phyloP scores from a whole-genome alignment of 306 rosid species.

The Clitoria ternatea region DNA sequence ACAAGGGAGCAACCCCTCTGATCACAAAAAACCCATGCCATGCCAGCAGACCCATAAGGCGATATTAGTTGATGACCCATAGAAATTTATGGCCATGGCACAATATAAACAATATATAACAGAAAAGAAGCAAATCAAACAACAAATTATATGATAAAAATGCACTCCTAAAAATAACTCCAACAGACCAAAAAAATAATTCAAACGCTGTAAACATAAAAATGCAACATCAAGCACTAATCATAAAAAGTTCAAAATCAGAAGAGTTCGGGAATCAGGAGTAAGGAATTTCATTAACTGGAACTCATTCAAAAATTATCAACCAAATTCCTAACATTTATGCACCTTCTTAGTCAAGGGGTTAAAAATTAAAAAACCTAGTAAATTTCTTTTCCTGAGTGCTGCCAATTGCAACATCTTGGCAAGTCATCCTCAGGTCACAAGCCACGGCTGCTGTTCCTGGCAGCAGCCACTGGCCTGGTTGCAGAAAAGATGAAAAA shows the following conservation, averaged over 20 bases:
- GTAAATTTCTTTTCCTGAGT: not conserved
- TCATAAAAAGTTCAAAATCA: not conserved
- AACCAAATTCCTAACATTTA: not conserved
- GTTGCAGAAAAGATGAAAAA: not conserved
- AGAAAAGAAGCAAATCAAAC: not conserved
- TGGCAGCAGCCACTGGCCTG: not conserved
- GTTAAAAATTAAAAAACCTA: not conserved
- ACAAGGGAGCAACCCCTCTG: not conserved
- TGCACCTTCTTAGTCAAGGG: constrained; percentile 7
- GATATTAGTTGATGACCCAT: too few relatives aligned
- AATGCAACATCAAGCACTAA: not conserved
- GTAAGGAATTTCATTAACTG: not conserved
- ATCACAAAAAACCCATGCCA: not conserved
- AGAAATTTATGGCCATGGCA: not conserved
- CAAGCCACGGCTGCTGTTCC: not conserved
- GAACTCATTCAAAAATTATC: not conserved
- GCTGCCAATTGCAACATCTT: not conserved
- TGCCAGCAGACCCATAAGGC: not conserved
- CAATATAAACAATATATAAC: not conserved
- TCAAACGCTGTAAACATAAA: not conserved
- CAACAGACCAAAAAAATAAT: not conserved
- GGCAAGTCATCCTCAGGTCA: not conserved
- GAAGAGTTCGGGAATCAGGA: not conserved
- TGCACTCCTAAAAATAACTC: not conserved
- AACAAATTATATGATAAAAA: not conserved